Percentiles rank a stretch among this genome's conserved stretches.
These are phyloP conservation scores for Trichoderma guizhouense DNA, from an alignment of 2,329 filamentous ascomycete species.

Conservation along the genomic window DNA sequence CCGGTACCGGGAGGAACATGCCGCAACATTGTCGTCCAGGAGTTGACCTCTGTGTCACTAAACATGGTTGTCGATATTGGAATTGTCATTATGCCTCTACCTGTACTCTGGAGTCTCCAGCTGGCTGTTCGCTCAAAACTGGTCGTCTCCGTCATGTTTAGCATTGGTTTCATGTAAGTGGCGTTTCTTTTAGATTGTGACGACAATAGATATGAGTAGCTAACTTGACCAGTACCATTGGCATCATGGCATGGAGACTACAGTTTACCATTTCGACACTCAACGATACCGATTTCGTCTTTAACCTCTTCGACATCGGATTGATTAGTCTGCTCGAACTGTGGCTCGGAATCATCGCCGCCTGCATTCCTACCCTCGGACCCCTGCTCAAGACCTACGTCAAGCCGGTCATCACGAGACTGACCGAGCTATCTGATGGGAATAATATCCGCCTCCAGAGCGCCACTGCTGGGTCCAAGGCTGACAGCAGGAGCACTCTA, in stretches of 20 bases:
- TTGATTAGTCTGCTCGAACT: conserved; percentile 38
- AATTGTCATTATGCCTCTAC: neutral
- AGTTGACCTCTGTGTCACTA: neutral
- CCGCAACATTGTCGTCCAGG: neutral
- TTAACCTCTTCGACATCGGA: conserved; percentile 31
- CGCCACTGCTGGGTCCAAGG: neutral
- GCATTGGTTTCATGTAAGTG: neutral
- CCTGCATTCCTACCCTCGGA: conserved; percentile 42
- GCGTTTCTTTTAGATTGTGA: neutral
- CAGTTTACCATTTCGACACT: conserved; percentile 21
- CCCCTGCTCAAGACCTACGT: conserved; percentile 34
- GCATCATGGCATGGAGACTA: neutral
- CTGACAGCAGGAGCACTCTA: neutral
- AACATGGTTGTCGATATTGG: neutral
- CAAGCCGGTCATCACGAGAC: conserved; percentile 22
- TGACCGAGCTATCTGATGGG: neutral
- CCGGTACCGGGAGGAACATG: neutral
- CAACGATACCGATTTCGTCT: conserved; percentile 23
- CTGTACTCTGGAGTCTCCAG: neutral
- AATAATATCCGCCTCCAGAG: neutral
- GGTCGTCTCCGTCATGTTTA: neutral
- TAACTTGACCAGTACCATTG: neutral
- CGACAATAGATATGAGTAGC: neutral
- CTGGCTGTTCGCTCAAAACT: neutral
- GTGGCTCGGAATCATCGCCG: conserved; percentile 40